Conservation (phyloP, 2,329 filamentous ascomycete species). For the Fusarium beomiforme region DNA sequence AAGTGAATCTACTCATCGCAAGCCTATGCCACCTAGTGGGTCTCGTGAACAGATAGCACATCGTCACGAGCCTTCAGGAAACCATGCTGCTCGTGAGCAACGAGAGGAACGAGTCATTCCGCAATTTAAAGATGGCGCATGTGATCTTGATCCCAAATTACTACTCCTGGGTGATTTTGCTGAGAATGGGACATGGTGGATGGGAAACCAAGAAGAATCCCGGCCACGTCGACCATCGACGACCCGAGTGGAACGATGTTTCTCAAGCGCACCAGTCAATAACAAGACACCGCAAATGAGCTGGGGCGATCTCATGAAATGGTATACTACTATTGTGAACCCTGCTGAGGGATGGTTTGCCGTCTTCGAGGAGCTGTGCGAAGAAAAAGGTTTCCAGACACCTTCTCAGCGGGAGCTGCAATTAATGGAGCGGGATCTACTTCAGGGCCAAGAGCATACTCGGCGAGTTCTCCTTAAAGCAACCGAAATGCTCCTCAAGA, state of each 20-base stretch:
- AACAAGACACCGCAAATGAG: slow-evolving; percentile 73
- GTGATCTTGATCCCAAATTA: slow-evolving; percentile 77
- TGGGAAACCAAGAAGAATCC: slow-evolving; percentile 63
- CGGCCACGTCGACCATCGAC: slow-evolving; percentile 27
- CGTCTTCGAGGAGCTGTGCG: slow-evolving; percentile 63
- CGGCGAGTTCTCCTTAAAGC: slow-evolving; percentile 79
- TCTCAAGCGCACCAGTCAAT: slow-evolving; percentile 21
- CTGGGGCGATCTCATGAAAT: slow-evolving; percentile 76
- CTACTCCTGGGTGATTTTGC: slow-evolving; percentile 78
- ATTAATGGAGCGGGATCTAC: slow-evolving; percentile 58
- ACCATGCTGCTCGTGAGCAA: slow-evolving; percentile 13
- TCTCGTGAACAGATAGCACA: slow-evolving; percentile 45
- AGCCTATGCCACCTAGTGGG: slow-evolving; percentile 42
- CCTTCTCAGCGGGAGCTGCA: slow-evolving; percentile 51
- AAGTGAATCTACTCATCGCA: slow-evolving; percentile 43
- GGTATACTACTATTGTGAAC: slow-evolving; percentile 77
- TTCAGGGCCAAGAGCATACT: slow-evolving; percentile 72
- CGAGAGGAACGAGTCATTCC: slow-evolving; percentile 30
- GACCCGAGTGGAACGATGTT: slow-evolving; percentile 28
- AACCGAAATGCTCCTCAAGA: slow-evolving; percentile 81
- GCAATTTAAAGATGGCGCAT: slow-evolving; percentile 33
- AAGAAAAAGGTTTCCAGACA: slow-evolving; percentile 42
- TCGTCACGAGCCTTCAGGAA: slow-evolving; percentile 53
- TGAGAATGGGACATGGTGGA: slow-evolving; percentile 87
- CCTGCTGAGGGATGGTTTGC: slow-evolving; percentile 74